Conservation (phyloP, 352 stramenopile genomes). For the Pythium periplocum region DNA sequence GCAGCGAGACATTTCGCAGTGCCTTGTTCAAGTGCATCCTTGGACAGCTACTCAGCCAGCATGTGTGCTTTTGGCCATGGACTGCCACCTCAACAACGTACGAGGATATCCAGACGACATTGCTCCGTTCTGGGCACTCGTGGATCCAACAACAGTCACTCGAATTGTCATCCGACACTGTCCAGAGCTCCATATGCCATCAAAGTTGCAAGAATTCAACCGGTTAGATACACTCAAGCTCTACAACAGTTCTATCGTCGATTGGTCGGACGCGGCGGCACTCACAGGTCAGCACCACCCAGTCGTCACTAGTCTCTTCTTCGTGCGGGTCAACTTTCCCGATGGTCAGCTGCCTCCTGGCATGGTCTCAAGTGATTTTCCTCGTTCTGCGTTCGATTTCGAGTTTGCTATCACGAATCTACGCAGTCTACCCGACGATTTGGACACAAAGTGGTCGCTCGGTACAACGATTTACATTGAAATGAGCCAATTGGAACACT, state of each 20-base stretch:
- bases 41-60: too few relatives aligned
- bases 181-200: slow-evolving; percentile 4
- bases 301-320: slow-evolving; percentile 2
- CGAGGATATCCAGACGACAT: neutral
- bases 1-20: neutral
- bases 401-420: slow-evolving; percentile 5
- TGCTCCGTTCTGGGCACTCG: neutral
- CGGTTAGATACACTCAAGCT: slow-evolving; percentile 10
- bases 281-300: neutral
- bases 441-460: too few relatives aligned
- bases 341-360: slow-evolving; percentile 6
- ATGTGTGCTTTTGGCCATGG: neutral
- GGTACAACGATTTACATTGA: too few relatives aligned
- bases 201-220: slow-evolving; percentile 1
- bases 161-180: slow-evolving; percentile 13
- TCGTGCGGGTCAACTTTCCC: slow-evolving; percentile 10
- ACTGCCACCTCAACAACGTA: neutral
- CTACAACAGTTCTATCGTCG: slow-evolving; percentile 10
- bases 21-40: neutral
- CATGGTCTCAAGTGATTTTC: slow-evolving; percentile 8
- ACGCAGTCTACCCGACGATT: too few relatives aligned
- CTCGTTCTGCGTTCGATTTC: slow-evolving; percentile 1
- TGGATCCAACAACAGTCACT: neutral
- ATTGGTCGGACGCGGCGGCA: neutral
- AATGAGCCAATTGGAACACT: too few relatives aligned